Evolutionary conservation across 2,329 filamentous ascomycete genomes (phyloP), one percentile per base, ranked within the genome.

Genomic region (Ophiostoma pallidulum): DNA sequence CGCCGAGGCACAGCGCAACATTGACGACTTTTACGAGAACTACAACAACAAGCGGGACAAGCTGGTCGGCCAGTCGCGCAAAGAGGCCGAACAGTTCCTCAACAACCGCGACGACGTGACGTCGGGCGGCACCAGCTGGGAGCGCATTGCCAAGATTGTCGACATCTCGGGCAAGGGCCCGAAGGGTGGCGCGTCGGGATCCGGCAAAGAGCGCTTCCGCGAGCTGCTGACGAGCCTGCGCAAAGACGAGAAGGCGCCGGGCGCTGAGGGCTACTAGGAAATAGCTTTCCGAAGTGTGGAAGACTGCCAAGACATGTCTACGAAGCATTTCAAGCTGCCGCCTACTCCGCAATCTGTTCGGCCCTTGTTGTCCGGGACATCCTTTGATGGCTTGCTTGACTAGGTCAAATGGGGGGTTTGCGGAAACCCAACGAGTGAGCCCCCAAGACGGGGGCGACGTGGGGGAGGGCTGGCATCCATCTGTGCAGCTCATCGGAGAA

Each of bases 41-140:
- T 98, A 98, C 74, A 97, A 97, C 73, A 82, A 84, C 66, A 95
- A 96, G 72, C 91, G 92, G 66, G 92, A 98, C 65, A 97, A 97
- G 77, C 80, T 78, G 51, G 84, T 96, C 57, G 75, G 84, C 19
- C 87, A 94, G 71, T 92, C 91, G 48, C 80, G 84, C 59, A 84
- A 86, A 65, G 92, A 98, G 58, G 92, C 91, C 7, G 91, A 97
- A 61, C 82, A 95, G 62, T 98, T 97, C 67, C 71, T 97, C 40
- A 82, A 78, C 47, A 89, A 74, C 65, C 80, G 90, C 51, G 91
- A 98, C 64, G 90, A 97, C 64, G 96, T 90, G 33, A 86, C 89
- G 20, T 87, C 87, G 10, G 92, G 92, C 43, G 92, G 92, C 53
- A 98, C 92, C 5, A 94, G 87, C 74, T 98, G 92, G 92, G 92